A percentile compares a stretch with the other conserved stretches of the same genome.
Evolutionary conservation across 2,329 filamentous ascomycete species (phyloP).

Genomic region (Tolypocladium amazonense): DNA sequence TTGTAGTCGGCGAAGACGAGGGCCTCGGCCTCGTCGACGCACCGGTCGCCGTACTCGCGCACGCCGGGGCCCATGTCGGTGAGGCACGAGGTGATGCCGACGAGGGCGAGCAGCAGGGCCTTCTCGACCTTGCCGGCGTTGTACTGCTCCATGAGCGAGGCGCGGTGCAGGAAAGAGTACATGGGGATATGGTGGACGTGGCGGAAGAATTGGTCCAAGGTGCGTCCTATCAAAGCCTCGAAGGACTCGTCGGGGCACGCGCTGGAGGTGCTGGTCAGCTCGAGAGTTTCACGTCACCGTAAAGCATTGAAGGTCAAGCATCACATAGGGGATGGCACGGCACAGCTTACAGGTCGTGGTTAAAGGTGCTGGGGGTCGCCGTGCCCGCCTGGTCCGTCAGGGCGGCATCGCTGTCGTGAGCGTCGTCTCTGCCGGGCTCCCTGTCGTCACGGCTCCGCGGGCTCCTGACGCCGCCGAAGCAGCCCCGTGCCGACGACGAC

Average conservation of each 20-base stretch:
- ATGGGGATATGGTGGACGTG: slow-evolving; percentile 49
- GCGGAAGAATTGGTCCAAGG: slow-evolving; percentile 47
- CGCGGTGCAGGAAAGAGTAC: slow-evolving; percentile 47
- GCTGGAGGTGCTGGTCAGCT: slow-evolving; percentile 8
- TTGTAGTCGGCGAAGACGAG: slow-evolving; percentile 43
- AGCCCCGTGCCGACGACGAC: slow-evolving; percentile 1
- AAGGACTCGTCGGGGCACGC: slow-evolving; percentile 29
- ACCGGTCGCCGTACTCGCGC: slow-evolving; percentile 40
- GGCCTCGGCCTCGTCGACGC: slow-evolving; percentile 42
- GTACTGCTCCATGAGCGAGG: slow-evolving; percentile 49
- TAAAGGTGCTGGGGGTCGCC: slow-evolving; percentile 21
- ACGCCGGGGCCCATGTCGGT: slow-evolving; percentile 43
- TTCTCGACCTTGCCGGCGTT: slow-evolving; percentile 45
- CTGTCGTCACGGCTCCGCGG: slow-evolving; percentile 19
- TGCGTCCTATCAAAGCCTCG: slow-evolving; percentile 38
- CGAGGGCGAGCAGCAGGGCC: slow-evolving; percentile 39
- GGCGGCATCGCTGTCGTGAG: slow-evolving; percentile 18
- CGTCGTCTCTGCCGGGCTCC: too few relatives aligned
- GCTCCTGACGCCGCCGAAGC: slow-evolving; percentile 15
- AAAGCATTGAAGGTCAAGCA: neutral
- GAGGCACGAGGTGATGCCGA: slow-evolving; percentile 45
- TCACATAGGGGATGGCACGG: neutral
- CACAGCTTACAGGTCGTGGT: slow-evolving; percentile 21
- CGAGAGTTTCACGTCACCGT: neutral
- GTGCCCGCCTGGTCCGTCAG: slow-evolving; percentile 21